These are phyloP conservation scores for Termitomyces sp. DNA, from an alignment of 1,284 basidiomycete genomes.

Conservation along the genomic window DNA sequence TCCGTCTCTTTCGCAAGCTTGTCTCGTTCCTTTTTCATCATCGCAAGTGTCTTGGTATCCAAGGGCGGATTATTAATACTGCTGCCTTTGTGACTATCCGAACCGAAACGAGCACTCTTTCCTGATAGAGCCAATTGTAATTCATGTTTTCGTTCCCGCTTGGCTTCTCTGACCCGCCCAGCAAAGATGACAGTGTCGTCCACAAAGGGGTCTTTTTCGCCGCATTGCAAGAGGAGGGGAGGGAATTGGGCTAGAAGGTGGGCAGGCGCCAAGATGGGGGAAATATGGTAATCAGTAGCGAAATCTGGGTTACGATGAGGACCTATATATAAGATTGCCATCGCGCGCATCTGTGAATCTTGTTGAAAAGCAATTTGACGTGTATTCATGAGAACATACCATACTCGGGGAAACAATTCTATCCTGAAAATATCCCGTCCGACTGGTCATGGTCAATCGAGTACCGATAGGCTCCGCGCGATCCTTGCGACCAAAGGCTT, in stretches of 20 bases:
- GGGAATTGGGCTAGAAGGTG: constrained; percentile 89
- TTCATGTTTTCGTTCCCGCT: constrained; percentile 73
- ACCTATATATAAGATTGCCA: constrained; percentile 97
- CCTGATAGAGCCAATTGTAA: constrained; percentile 50
- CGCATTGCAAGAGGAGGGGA: constrained; percentile 87
- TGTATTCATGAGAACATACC: constrained; percentile 45
- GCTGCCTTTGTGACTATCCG: constrained; percentile 48
- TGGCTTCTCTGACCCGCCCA: constrained; percentile 88
- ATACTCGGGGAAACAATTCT: constrained; percentile 87
- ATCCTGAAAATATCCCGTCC: constrained; percentile 93
- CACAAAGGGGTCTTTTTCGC: constrained; percentile 95
- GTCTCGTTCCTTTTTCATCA: constrained; percentile 52
- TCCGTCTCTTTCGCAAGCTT: constrained; percentile 67
- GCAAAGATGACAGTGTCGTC: constrained; percentile 96
- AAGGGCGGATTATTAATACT: constrained; percentile 22
- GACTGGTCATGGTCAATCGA: constrained; percentile 91
- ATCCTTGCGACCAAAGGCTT: constrained; percentile 23
- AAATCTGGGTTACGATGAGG: constrained; percentile 92
- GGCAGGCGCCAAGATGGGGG: constrained; percentile 85
- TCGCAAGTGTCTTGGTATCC: constrained; percentile 31
- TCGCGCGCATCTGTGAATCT: constrained; percentile 82
- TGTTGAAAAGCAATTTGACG: constrained; percentile 5
- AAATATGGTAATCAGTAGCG: constrained; percentile 90
- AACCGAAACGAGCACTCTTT: constrained; percentile 51
- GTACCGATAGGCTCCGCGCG: constrained; percentile 65